Base-by-base conservation (phyloP, 2,329 filamentous ascomycete genomes). In the Shiraia sp. region DNA sequence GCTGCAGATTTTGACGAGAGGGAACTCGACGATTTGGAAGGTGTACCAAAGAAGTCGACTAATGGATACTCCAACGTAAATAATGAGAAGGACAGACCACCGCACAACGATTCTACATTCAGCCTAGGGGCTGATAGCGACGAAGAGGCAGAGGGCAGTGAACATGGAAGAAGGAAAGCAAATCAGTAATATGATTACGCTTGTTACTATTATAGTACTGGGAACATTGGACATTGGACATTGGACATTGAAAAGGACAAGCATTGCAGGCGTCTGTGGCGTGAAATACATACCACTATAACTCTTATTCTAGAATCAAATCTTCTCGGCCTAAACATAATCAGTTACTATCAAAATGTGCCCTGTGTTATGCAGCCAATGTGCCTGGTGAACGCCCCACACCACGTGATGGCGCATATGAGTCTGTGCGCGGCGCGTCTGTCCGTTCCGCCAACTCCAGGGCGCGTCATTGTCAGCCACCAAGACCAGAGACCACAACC, bases 1-100 rank as follows among this genome's bases (percentile, higher is more conserved):
- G 79, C 80, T 19, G 80, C 78, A 12, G 80, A 82, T 53, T 84
- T 82, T 58, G 80, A 84, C 46, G 81, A 84, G 58, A 69, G 76
- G 2, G 81, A 84, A 59, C 65, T 85, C 14, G 80, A 84, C 56
- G 74, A 80, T 45, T 57, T 82, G 24, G 69, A 74, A 10, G 58
- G 61, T 17, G 57, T 39, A 10, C 39, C 49, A 5, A 60, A 58
- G 47, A 59, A 45, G 38, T 34, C 55, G 3, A 36, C 53, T 8
- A 62, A 66, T 25, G 59, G 59, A 2, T 59, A 59, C 13, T 45
- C 49, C n/a, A 46, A 49, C 25, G 49, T 49, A 35, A 32, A 57
- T 47, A 40, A 31, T 26, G 56, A 66, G 40, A 66, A 65, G 49
- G 39, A 55, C 3, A 57, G 63, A 17, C 53, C 57, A n/a, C 57